These are phyloP conservation scores for Cystofilobasidium macerans DNA, from an alignment of 768 basidiomycete genomes.

Conservation along the genomic window DNA sequence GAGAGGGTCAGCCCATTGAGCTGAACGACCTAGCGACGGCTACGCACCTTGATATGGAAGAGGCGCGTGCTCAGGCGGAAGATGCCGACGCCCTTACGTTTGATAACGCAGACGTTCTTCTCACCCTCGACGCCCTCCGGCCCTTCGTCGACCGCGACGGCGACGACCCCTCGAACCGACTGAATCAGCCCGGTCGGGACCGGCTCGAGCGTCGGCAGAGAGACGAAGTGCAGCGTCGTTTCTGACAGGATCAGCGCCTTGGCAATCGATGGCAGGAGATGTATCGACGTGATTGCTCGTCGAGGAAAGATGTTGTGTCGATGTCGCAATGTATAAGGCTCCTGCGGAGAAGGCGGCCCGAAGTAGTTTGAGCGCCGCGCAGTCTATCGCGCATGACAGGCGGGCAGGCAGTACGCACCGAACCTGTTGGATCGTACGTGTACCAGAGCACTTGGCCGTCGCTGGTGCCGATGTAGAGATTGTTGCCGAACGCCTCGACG, in stretches of 20 bases:
- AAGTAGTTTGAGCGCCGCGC: background rate
- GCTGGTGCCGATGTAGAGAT: constrained; percentile 75
- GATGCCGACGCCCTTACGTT: constrained; percentile 38
- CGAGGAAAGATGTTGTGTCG: constrained; percentile 58
- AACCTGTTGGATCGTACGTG: constrained; percentile 42
- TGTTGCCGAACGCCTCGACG: constrained; percentile 41
- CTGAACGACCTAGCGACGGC: background rate
- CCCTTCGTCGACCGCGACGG: constrained; percentile 70
- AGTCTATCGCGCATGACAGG: background rate
- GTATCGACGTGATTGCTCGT: constrained; percentile 68
- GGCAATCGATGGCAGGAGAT: constrained; percentile 62
- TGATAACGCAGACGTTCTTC: constrained; percentile 37
- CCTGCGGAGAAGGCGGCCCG: constrained; percentile 30
- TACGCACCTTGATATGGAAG: constrained; percentile 27
- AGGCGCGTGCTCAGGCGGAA: constrained; percentile 30
- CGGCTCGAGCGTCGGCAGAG: constrained; percentile 66
- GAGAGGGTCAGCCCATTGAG: background rate
- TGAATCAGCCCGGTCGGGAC: constrained; percentile 52
- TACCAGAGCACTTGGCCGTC: constrained; percentile 77
- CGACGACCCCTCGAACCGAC: constrained; percentile 66
- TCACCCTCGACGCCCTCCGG: constrained; percentile 29
- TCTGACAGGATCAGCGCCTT: constrained; percentile 61
- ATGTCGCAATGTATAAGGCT: constrained; percentile 56
- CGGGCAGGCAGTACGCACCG: constrained; percentile 24
- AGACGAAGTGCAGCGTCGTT: constrained; percentile 58